Base-by-base conservation (phyloP, 1,139 yeast genomes). In the Yamadazyma diddensiae region DNA sequence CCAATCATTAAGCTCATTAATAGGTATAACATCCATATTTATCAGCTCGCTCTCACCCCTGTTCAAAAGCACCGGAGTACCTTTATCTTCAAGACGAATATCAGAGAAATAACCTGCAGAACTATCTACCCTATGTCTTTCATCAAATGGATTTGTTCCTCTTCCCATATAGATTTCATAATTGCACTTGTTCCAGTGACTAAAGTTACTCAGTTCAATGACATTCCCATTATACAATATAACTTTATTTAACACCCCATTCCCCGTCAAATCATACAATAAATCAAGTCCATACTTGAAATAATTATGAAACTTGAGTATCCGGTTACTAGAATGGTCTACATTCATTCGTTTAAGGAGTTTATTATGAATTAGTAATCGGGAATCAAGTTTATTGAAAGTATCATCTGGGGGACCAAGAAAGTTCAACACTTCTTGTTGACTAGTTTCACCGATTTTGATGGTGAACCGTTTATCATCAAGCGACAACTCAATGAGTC, bases 321-420 rank as follows among this genome's bases (percentile, higher is more conserved):
- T 40, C 30, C 33, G 34, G 22, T 29, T 33, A 20, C 24, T 20
- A 14, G 26, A 28, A 28, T 20, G 23, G 11, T 27, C 27, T 4
- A 22, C 26, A 18, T 47, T 30, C 15, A 26, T 24, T 7, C 22
- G 21, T 21, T 47, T 43, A 10, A 21, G 8, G 15, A 44, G 34
- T 28, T 57, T 59, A 25, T 55, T 61, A 48, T 71, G 79, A 21
- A 70, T 71, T 28, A 55, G 49, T 6, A 65, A 52, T 29, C 71
- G 55, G 1, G 70, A 65, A 38, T 72, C 78, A 32, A 66, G 65
- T 43, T 74, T 75, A 38, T 65, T 57, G 40, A 74, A 66, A 7
- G 59, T 63, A 34, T 72, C 80, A 33, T 74, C 76, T 0, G 84
- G 83, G 1, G 80, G 77, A 0, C 83, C 83, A 17, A 77, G 52